Percentiles rank a stretch among this genome's conserved stretches.
These are phyloP conservation scores for Macroventuria anomochaeta DNA, from an alignment of 2,329 filamentous ascomycete genomes.

Conservation along the genomic window DNA sequence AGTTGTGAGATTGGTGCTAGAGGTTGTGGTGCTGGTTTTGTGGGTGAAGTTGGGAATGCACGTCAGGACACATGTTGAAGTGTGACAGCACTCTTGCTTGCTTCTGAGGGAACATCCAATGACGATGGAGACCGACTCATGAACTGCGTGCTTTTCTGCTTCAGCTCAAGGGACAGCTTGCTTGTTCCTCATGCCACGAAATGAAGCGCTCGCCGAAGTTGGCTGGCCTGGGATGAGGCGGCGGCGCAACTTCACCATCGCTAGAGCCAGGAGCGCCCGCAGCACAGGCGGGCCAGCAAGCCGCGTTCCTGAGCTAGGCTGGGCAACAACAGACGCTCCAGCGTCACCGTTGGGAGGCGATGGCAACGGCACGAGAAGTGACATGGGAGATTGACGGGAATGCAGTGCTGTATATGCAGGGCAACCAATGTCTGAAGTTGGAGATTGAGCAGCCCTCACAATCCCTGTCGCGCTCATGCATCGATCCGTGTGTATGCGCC, in stretches of 20 bases:
- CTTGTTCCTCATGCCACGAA: constrained; percentile 1
- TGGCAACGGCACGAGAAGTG: neutral
- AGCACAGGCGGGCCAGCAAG: neutral
- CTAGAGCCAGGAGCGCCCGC: constrained; percentile 4
- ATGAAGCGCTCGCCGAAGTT: constrained; percentile 4
- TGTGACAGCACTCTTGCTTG: neutral
- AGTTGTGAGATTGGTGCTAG: constrained; percentile 3
- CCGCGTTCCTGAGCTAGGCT: neutral
- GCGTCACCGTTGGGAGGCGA: neutral
- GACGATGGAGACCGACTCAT: neutral
- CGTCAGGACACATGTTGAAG: neutral
- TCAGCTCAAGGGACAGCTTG: constrained; percentile 4
- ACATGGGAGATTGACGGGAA: neutral
- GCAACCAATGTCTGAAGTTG: neutral
- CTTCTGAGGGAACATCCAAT: neutral
- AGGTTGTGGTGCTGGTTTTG: constrained; percentile 10
- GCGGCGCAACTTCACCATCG: constrained; percentile 7
- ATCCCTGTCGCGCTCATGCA: constrained; percentile 9
- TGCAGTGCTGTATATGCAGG: neutral
- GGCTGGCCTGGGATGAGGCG: constrained; percentile 6
- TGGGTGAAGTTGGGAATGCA: neutral
- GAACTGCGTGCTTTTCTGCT: neutral
- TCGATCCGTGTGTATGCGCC: constrained; percentile 1
- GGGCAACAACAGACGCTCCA: constrained; percentile 1
- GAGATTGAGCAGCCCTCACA: neutral